Base-by-base conservation (phyloP, 1,139 yeast genomes). In the Yamadazyma atmosphaerica region DNA sequence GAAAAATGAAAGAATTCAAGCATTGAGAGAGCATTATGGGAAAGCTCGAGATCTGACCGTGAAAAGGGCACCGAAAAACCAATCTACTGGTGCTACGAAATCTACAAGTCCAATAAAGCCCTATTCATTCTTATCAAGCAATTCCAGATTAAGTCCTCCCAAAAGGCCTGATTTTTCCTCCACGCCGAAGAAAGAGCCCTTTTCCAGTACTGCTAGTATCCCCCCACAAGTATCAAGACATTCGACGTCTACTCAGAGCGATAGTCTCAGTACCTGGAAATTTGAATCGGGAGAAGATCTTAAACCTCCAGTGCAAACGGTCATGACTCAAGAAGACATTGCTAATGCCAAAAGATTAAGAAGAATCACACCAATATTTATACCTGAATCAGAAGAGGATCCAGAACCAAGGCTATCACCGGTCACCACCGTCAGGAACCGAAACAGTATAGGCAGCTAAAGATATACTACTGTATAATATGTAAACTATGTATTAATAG, bases 291-390 rank as follows among this genome's bases (percentile, higher is more conserved):
- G 16, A 8, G 7, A 7, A 12, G 31, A 28, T 14, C 10, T 28
- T 21, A 28, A 28, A 9, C 21, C 21, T 23, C 26, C 26, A 7
- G 26, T 23, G 4, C 25, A 22, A 31, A n/a, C 31, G 11, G 27
- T 8, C 3, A 37, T 36, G 9, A 32, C 44, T 10, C 40, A 38
- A 12, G 39, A 39, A 22, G 53, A 49, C 23, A 59, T 70, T 12
- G 72, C 62, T 25, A 68, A 63, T 4, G 77, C 77, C 1, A 71
- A 70, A 44, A 50, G 51, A 29, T 46, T 67, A 33, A 52, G 68
- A 33, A 52, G 59, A 34, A 70, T 71, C 26, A 63, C 65, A 6
- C 77, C 77, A 1, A 67, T 71, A 7, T 53, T 58, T 39, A 56
- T 71, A 19, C 76, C 76, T 1, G 55, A 58, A 1, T 63, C 60